Percentiles rank a stretch among this genome's conserved stretches.
phyloP scores from a whole-genome alignment of 306 rosid species.

The Notholithocarpus densiflorus region DNA sequence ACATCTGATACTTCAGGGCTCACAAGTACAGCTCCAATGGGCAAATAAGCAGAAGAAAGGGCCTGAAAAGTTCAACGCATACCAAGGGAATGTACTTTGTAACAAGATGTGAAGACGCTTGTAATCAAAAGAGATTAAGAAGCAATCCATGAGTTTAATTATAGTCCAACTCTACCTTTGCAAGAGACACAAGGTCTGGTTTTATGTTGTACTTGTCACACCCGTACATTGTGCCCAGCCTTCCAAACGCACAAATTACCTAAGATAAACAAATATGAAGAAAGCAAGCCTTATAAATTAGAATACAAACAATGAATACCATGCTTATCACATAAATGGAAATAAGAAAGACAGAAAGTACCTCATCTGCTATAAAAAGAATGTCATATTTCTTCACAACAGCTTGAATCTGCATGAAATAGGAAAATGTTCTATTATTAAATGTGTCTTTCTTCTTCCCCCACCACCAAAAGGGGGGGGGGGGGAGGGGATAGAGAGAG shows the following conservation, averaged over 20 bases:
- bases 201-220: slow-evolving; percentile 84
- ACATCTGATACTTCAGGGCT: slow-evolving; percentile 86
- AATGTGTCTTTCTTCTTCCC: background rate
- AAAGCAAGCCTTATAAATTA: slow-evolving; percentile 14
- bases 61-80: slow-evolving; percentile 50
- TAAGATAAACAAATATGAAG: slow-evolving; percentile 29
- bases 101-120: background rate
- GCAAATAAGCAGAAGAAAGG: slow-evolving; percentile 85
- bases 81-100: background rate
- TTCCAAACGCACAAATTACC: slow-evolving; percentile 97
- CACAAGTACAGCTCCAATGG: slow-evolving; percentile 90
- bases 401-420: slow-evolving; percentile 70
- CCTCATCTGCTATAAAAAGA: slow-evolving; percentile 97
- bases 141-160: background rate
- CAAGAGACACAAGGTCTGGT: slow-evolving; percentile 90
- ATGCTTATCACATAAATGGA: background rate
- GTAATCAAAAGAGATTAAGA: too few relatives aligned
- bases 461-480: background rate
- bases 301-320: slow-evolving; percentile 4
- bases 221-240: slow-evolving; percentile 91
- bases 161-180: slow-evolving; percentile 59
- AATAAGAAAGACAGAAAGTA: slow-evolving; percentile 24
- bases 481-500: background rate
- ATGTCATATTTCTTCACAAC: slow-evolving; percentile 91
- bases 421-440: slow-evolving; percentile 21